These are phyloP conservation scores for Pichia sporocuriosa DNA, from an alignment of 805 yeast genomes.

Conservation along the genomic window DNA sequence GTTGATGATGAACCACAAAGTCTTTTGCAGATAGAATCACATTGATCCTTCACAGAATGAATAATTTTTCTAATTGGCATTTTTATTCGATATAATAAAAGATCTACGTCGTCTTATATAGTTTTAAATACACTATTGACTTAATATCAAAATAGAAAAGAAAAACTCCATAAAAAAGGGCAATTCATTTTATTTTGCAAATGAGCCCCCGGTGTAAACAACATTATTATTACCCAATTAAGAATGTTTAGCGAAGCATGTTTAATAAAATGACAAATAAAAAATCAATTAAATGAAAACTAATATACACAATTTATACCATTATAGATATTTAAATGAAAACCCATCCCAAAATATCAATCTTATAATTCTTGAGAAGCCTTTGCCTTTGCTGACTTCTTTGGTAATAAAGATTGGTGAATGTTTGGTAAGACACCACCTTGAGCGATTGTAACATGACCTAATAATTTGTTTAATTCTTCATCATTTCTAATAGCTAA, in stretches of 20 bases:
- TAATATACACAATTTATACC: conserved; percentile 11
- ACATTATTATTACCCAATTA: too few species aligned
- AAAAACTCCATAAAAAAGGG: background rate
- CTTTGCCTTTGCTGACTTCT: conserved; percentile 47
- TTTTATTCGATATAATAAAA: conserved; percentile 4
- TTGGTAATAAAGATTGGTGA: conserved; percentile 81
- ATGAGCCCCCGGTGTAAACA: too few species aligned
- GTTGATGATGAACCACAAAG: conserved; percentile 16
- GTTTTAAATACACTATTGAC: too few species aligned
- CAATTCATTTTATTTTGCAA: too few species aligned
- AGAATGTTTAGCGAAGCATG: too few species aligned
- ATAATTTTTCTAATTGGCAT: conserved; percentile 33
- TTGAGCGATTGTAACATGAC: conserved; percentile 93
- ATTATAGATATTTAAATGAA: conserved; percentile 2
- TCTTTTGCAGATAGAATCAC: conserved; percentile 27
- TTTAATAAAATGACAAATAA: background rate
- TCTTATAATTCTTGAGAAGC: conserved; percentile 54
- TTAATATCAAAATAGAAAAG: too few species aligned
- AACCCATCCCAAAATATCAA: conserved; percentile 5
- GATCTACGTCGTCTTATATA: too few species aligned
- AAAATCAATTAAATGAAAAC: conserved; percentile 1
- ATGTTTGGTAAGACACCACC: conserved; percentile 99
- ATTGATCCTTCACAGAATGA: conserved; percentile 27
- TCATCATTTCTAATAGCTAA: conserved; percentile 98
- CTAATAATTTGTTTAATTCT: conserved; percentile 89